A percentile compares a stretch with the other conserved stretches of the same genome.
These are phyloP conservation scores for Anthracocystis setariae DNA, from an alignment of 1,284 basidiomycete genomes.

Conservation along the genomic window DNA sequence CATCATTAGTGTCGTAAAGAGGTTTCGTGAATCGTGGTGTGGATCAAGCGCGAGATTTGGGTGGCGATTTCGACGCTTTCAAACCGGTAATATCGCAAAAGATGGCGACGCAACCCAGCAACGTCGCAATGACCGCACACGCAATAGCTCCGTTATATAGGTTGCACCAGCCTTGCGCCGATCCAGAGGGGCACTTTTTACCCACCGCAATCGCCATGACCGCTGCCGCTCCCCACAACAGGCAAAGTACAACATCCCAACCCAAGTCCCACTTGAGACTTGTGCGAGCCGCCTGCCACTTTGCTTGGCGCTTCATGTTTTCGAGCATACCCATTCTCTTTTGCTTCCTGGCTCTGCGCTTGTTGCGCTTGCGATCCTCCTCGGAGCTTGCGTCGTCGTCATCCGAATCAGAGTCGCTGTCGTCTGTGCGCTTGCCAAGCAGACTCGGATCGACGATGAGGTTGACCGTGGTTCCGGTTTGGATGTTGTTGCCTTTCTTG, in stretches of 20 bases:
- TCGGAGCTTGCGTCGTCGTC: conserved; percentile 25
- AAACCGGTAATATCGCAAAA: conserved; percentile 45
- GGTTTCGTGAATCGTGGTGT: not conserved
- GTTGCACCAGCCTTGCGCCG: conserved; percentile 52
- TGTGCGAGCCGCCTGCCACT: conserved; percentile 40
- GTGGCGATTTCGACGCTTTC: conserved; percentile 29
- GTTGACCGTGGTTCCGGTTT: conserved; percentile 49
- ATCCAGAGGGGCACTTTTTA: conserved; percentile 40
- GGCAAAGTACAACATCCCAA: conserved; percentile 48
- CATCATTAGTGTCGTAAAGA: not conserved
- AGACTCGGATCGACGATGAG: conserved; percentile 56
- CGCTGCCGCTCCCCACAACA: conserved; percentile 49
- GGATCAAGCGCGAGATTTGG: conserved; percentile 24
- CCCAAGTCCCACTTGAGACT: conserved; percentile 45
- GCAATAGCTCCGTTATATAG: conserved; percentile 57
- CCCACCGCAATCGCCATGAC: conserved; percentile 47
- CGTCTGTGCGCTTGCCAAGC: conserved; percentile 23
- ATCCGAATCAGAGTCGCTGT: conserved; percentile 31
- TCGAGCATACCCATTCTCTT: conserved; percentile 30
- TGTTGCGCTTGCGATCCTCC: conserved; percentile 31
- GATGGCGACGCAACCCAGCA: conserved; percentile 31
- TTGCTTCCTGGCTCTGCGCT: conserved; percentile 21
- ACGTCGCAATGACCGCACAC: conserved; percentile 33
- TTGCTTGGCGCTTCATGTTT: conserved; percentile 46
- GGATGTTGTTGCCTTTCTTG: conserved; percentile 39